Conservation (phyloP, 768 basidiomycete species). For the Lactarius sanguifluus region DNA sequence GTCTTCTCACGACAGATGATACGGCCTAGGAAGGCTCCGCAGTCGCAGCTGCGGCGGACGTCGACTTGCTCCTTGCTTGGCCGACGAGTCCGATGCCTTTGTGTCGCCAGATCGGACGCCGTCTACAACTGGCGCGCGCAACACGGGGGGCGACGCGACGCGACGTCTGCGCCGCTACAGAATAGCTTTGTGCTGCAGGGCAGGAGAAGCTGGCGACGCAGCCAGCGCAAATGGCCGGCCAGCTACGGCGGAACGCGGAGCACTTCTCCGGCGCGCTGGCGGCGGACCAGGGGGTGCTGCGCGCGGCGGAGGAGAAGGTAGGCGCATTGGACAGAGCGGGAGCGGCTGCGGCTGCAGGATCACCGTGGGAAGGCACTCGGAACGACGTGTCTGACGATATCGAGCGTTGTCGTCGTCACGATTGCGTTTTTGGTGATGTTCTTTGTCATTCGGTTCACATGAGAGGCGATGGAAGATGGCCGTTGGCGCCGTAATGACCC, state of each 20-base stretch:
- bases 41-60: neutral
- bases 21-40: neutral
- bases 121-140: neutral
- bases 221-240: constrained; percentile 80
- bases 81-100: constrained; percentile 32
- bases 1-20: neutral
- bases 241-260: constrained; percentile 78
- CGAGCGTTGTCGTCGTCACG: constrained; percentile 60
- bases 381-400: constrained; percentile 54
- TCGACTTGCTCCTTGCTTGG: constrained; percentile 18
- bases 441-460: constrained; percentile 65
- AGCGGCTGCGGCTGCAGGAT: constrained; percentile 50
- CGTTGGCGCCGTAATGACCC: too few relatives aligned
- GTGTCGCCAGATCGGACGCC: constrained; percentile 31
- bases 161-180: constrained; percentile 45
- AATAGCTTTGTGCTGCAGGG: constrained; percentile 59
- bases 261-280: constrained; percentile 73
- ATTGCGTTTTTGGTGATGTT: constrained; percentile 74
- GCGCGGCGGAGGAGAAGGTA: constrained; percentile 65
- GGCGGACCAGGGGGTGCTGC: constrained; percentile 72
- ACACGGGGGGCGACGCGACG: constrained; percentile 29
- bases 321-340: constrained; percentile 62
- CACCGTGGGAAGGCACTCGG: constrained; percentile 49
- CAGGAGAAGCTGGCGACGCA: constrained; percentile 75
- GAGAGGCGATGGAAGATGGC: constrained; percentile 27